These are phyloP conservation scores for Puya raimondii DNA, from an alignment of 176 grass and related monocot species.

Conservation along the genomic window DNA sequence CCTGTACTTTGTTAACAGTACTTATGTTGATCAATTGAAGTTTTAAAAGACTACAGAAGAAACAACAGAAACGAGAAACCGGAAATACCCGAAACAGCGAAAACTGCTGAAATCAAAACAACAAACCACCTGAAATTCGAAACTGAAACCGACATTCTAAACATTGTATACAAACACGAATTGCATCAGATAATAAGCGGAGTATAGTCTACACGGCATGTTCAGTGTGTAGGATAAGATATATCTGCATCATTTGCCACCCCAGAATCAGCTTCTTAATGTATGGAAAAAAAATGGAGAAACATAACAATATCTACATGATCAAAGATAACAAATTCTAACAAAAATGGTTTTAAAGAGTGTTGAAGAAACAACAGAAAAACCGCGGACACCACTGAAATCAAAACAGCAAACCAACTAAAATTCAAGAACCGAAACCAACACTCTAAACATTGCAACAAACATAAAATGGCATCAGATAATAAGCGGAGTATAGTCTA, in stretches of 20 bases:
- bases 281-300: not conserved
- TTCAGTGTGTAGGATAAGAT: not conserved
- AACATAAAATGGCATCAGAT: slow-evolving; percentile 1
- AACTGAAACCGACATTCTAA: no score
- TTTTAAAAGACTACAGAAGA: no score
- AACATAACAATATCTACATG: not conserved
- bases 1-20: no score
- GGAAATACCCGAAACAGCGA: no score
- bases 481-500: slow-evolving; percentile 8
- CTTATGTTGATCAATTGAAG: no score
- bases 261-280: not conserved
- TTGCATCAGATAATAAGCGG: slow-evolving; percentile 1
- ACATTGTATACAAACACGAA: not conserved
- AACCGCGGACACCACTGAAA: no score
- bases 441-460: not conserved
- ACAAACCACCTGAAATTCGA: no score
- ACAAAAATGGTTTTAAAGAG: not conserved
- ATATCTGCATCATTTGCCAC: not conserved
- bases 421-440: not conserved
- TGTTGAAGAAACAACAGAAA: no score
- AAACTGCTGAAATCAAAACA: no score
- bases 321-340: not conserved
- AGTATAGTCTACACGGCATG: not conserved
- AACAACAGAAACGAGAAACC: no score
- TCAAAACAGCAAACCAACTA: not conserved